Percentiles rank a stretch among this genome's conserved stretches.
Evolutionary conservation across 495 filamentous ascomycete species (phyloP).

Genomic region (Usnea hakonensis): DNA sequence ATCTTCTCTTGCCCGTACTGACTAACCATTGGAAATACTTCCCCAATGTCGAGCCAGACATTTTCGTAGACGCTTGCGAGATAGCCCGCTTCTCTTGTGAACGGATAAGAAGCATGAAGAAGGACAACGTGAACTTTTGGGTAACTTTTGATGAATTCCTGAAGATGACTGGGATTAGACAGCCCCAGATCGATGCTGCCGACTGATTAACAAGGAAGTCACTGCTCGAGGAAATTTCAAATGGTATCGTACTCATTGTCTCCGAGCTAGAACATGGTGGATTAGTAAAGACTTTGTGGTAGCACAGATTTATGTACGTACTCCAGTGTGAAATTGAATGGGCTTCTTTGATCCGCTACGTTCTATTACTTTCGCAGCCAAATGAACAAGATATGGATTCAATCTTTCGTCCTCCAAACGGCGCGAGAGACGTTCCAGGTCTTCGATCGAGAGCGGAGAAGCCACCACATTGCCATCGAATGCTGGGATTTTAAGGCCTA

Average conservation of each 20-base stretch:
- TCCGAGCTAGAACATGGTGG: slow-evolving; percentile 40
- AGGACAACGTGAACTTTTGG: slow-evolving; percentile 67
- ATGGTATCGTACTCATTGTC: slow-evolving; percentile 52
- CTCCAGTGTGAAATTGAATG: slow-evolving; percentile 77
- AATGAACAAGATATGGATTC: slow-evolving; percentile 59
- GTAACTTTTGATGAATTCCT: slow-evolving; percentile 63
- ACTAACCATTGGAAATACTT: slow-evolving; percentile 77
- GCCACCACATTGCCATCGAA: slow-evolving; percentile 22
- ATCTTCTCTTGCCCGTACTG: slow-evolving; percentile 70
- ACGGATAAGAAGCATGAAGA: slow-evolving; percentile 79
- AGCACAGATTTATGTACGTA: background rate
- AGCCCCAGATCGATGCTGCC: slow-evolving; percentile 50
- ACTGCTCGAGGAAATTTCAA: background rate
- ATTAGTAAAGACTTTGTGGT: background rate
- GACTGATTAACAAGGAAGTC: background rate
- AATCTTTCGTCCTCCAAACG: slow-evolving; percentile 56
- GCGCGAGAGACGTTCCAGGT: slow-evolving; percentile 18
- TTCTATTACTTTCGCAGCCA: slow-evolving; percentile 43
- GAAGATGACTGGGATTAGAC: slow-evolving; percentile 70
- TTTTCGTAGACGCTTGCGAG: slow-evolving; percentile 73
- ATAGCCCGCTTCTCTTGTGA: slow-evolving; percentile 74
- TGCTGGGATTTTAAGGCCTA: slow-evolving; percentile 53
- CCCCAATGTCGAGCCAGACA: slow-evolving; percentile 78
- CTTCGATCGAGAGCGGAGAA: slow-evolving; percentile 28
- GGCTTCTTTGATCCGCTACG: slow-evolving; percentile 48